A percentile compares a stretch with the other conserved stretches of the same genome.
Conservation (phyloP, 2,329 filamentous ascomycete genomes). For the Colletotrichum higginsianum region DNA sequence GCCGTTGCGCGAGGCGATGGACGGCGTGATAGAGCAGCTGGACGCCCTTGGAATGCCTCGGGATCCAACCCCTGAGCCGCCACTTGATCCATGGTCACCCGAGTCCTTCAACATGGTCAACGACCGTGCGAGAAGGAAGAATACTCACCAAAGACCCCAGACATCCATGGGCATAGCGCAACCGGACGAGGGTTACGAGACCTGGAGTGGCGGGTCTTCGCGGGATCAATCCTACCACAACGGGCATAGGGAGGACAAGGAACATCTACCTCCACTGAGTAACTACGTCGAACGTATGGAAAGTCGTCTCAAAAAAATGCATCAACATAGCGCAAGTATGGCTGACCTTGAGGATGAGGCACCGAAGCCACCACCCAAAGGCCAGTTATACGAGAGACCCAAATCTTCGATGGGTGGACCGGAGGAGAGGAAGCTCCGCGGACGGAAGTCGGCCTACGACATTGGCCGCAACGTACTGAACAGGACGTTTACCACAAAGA, state of each 20-base stretch:
- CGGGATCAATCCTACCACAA: conserved; percentile 61
- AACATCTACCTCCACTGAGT: conserved; percentile 79
- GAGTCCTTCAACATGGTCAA: conserved; percentile 81
- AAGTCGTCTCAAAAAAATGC: conserved; percentile 80
- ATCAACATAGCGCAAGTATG: conserved; percentile 69
- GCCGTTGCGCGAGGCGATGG: conserved; percentile 94
- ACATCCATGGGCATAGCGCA: conserved; percentile 81
- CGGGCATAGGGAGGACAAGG: conserved; percentile 61
- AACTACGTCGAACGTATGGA: conserved; percentile 97
- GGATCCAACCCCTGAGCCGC: conserved; percentile 67
- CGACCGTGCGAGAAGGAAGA: conserved; percentile 55
- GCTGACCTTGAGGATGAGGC: conserved; percentile 65
- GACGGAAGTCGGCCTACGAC: conserved; percentile 85
- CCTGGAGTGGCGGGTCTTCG: conserved; percentile 69
- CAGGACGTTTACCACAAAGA: conserved; percentile 90
- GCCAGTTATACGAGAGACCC: conserved; percentile 65
- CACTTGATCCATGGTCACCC: conserved; percentile 87
- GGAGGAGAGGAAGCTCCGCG: conserved; percentile 64
- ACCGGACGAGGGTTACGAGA: conserved; percentile 74
- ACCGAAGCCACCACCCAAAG: conserved; percentile 75
- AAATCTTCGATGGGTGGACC: conserved; percentile 71
- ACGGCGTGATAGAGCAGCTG: conserved; percentile 96
- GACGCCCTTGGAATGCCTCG: conserved; percentile 84
- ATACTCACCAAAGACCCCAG: conserved; percentile 68
- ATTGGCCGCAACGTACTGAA: conserved; percentile 78